Conservation (phyloP, 106 monocot species). For the Alisma plantagoaquatica region DNA sequence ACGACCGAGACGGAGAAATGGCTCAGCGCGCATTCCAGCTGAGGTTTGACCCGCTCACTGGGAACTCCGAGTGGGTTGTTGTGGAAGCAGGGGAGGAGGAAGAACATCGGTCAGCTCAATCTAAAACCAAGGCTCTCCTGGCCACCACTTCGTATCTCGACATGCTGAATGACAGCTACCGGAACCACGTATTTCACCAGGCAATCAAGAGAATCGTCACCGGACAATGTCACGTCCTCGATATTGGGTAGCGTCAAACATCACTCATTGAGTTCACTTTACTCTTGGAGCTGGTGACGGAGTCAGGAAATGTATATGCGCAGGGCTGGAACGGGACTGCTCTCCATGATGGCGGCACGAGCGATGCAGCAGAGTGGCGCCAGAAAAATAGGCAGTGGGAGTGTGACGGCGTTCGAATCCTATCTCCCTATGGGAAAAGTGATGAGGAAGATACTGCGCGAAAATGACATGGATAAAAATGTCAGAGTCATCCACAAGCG, state of each 20-base stretch:
- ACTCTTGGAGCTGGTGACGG: not conserved
- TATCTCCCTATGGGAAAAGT: conserved; percentile 97
- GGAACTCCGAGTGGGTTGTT: conserved; percentile 89
- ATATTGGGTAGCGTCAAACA: conserved; percentile 55
- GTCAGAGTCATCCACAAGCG: conserved; percentile 66
- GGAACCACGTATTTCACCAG: conserved; percentile 58
- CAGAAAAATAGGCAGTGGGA: conserved; percentile 23
- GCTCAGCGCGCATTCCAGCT: conserved; percentile 60
- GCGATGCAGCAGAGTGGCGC: conserved; percentile 40
- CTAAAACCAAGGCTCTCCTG: conserved; percentile 21
- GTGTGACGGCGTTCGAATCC: conserved; percentile 74
- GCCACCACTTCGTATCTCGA: conserved; percentile 88
- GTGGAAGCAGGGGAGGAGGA: conserved; percentile 30
- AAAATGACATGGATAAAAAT: conserved; percentile 61
- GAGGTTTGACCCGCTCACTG: conserved; percentile 64
- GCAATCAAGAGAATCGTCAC: conserved; percentile 75
- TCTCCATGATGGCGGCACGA: conserved; percentile 91
- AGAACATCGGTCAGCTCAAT: not conserved
- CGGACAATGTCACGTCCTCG: conserved; percentile 67
- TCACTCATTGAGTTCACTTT: not conserved
- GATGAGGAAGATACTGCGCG: conserved; percentile 57
- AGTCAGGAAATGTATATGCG: not conserved
- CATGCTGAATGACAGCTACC: conserved; percentile 81
- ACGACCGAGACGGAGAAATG: too few relatives aligned
- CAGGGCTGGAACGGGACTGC: conserved; percentile 87